Percentiles rank a stretch among this genome's conserved stretches.
These are phyloP conservation scores for Hyaloscypha finlandica DNA, from an alignment of 495 filamentous ascomycete genomes.

Conservation along the genomic window DNA sequence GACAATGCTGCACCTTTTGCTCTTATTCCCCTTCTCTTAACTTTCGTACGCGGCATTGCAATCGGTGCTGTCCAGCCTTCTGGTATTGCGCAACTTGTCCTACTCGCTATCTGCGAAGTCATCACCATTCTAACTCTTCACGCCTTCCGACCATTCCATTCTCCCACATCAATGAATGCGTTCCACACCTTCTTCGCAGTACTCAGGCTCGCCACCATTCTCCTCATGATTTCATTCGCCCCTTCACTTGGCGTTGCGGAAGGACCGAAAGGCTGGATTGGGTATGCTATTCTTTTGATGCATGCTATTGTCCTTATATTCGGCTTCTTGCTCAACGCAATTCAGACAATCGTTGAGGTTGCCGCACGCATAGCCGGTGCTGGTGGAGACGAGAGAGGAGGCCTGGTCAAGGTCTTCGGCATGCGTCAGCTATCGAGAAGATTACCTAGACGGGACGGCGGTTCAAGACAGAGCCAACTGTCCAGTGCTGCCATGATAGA, in stretches of 20 bases:
- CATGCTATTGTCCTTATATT: conserved; percentile 88
- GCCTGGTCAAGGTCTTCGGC: conserved; percentile 88
- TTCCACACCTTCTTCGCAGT: conserved; percentile 86
- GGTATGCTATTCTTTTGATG: conserved; percentile 85
- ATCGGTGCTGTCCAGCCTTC: conserved; percentile 92
- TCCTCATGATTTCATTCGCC: conserved; percentile 86
- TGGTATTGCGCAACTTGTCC: conserved; percentile 86
- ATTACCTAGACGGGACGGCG: conserved; percentile 56
- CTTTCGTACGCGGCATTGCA: conserved; percentile 81
- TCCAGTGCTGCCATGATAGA: conserved; percentile 80
- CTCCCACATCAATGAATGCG: conserved; percentile 95
- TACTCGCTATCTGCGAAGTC: conserved; percentile 92
- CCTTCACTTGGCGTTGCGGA: conserved; percentile 77
- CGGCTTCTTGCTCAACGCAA: conserved; percentile 89
- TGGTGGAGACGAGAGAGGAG: conserved; percentile 76
- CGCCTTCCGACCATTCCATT: conserved; percentile 86
- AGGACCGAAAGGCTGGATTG: conserved; percentile 87
- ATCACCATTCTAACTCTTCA: conserved; percentile 85
- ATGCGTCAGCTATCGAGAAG: conserved; percentile 89
- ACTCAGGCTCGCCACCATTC: conserved; percentile 73
- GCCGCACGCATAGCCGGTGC: conserved; percentile 76
- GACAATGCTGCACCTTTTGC: conserved; percentile 85
- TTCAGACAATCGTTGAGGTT: conserved; percentile 89
- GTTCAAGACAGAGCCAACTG: conserved; percentile 71
- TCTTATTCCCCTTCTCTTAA: conserved; percentile 79